Evolutionary conservation across 208 protist genomes (phyloP).

Genomic region (Phytomonas sp.): DNA sequence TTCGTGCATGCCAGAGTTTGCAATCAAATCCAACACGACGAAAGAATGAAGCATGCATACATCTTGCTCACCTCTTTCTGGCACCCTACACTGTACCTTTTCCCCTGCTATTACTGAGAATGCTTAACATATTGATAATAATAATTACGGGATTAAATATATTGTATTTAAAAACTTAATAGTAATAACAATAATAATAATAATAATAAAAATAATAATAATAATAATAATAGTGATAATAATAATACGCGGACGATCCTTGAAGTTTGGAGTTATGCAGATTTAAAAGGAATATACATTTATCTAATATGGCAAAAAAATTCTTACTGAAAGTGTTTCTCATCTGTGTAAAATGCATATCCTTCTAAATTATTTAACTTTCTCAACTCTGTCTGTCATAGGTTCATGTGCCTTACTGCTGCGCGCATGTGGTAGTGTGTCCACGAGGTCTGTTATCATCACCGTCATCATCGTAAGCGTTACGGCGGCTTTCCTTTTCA

Average conservation of each 20-base stretch:
- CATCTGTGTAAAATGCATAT: background rate
- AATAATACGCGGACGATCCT: background rate
- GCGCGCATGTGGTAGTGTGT: conserved; percentile 57
- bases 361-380: conserved; percentile 9
- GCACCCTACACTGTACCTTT: background rate
- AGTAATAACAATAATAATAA: conserved; percentile 8
- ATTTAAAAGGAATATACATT: background rate
- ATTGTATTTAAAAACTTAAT: background rate
- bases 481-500: conserved; percentile 55
- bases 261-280: background rate
- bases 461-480: conserved; percentile 54
- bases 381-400: background rate
- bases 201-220: conserved; percentile 9
- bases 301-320: background rate
- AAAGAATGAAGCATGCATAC: background rate
- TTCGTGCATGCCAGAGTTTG: background rate
- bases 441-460: conserved; percentile 42
- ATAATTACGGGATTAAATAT: background rate
- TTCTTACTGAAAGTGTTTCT: background rate
- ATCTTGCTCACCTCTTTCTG: background rate
- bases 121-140: background rate
- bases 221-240: conserved; percentile 7
- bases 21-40: background rate
- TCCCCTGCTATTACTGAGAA: background rate
- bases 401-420: conserved; percentile 45